Evolutionary conservation across 177 flowering plant genomes (phyloP).

Genomic region (Telopea speciosissima): DNA sequence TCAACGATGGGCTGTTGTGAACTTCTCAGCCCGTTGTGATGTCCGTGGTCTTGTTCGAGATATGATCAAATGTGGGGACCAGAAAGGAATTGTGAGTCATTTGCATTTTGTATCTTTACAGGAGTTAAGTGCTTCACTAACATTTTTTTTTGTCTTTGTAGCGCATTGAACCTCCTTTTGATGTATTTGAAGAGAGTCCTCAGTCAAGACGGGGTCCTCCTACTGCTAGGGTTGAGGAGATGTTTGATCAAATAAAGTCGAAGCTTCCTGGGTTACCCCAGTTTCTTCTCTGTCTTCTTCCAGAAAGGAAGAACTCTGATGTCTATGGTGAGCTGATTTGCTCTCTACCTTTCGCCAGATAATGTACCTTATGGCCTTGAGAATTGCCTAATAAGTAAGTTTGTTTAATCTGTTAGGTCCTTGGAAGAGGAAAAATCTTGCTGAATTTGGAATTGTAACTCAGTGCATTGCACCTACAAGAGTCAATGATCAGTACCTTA

Average conservation of each 20-base stretch:
- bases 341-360: background rate
- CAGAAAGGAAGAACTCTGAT: conserved; percentile 76
- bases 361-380: background rate
- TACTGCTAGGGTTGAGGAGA: conserved; percentile 53
- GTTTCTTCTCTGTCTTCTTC: conserved; percentile 69
- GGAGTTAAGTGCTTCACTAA: background rate
- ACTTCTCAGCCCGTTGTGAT: conserved; percentile 76
- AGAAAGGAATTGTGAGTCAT: conserved; percentile 69
- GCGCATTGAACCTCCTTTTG: conserved; percentile 28
- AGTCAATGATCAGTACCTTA: conserved; percentile 79
- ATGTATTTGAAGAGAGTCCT: conserved; percentile 48
- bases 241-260: conserved; percentile 51
- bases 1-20: conserved; percentile 67
- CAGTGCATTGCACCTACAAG: conserved; percentile 78
- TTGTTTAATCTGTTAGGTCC: conserved; percentile 46
- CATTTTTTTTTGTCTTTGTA: background rate
- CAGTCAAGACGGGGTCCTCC: conserved; percentile 50
- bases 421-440: conserved; percentile 72
- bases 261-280: conserved; percentile 63
- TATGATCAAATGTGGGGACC: conserved; percentile 44
- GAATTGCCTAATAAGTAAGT: background rate
- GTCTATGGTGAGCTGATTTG: conserved; percentile 53
- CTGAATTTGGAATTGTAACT: conserved; percentile 71
- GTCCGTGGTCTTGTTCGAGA: conserved; percentile 35
- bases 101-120: background rate